phyloP scores from a whole-genome alignment of 2,329 filamentous ascomycete species.

The Microdochium bolleyi region DNA sequence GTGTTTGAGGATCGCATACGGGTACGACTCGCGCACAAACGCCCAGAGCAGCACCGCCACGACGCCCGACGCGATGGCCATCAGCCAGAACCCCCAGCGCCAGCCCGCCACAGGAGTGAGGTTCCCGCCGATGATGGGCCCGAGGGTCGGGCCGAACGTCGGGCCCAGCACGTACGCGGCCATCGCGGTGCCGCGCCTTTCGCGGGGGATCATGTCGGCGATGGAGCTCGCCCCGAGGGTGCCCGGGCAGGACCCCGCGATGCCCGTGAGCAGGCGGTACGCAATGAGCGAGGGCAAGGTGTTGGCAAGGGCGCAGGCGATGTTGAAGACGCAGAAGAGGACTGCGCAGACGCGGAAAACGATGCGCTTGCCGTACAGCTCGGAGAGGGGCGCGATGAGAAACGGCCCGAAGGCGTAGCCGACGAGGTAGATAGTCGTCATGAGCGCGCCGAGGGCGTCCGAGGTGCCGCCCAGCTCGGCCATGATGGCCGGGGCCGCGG shows the following conservation, averaged over 20 bases:
- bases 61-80: conserved; percentile 31
- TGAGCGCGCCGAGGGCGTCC: conserved; percentile 39
- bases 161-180: conserved; percentile 39
- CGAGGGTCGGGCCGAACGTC: conserved; percentile 37
- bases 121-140: conserved; percentile 34
- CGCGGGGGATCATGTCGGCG: conserved; percentile 38
- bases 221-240: conserved; percentile 42
- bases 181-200: conserved; percentile 40
- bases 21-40: conserved; percentile 33
- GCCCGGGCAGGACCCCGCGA: conserved; percentile 31
- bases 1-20: conserved; percentile 26
- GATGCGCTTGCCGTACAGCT: conserved; percentile 30
- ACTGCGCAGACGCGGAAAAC: conserved; percentile 32
- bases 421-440: conserved; percentile 49
- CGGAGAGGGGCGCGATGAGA: conserved; percentile 36
- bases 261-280: conserved; percentile 37
- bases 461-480: conserved; percentile 39
- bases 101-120: conserved; percentile 27
- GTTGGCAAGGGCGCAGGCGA: conserved; percentile 25
- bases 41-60: conserved; percentile 23
- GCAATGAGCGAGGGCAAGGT: conserved; percentile 19
- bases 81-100: conserved; percentile 43
- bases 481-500: conserved; percentile 48
- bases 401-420: conserved; percentile 41
- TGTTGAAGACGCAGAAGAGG: conserved; percentile 30